Conservation (phyloP, 2,329 filamentous ascomycete genomes). For the Neonectria sp. region DNA sequence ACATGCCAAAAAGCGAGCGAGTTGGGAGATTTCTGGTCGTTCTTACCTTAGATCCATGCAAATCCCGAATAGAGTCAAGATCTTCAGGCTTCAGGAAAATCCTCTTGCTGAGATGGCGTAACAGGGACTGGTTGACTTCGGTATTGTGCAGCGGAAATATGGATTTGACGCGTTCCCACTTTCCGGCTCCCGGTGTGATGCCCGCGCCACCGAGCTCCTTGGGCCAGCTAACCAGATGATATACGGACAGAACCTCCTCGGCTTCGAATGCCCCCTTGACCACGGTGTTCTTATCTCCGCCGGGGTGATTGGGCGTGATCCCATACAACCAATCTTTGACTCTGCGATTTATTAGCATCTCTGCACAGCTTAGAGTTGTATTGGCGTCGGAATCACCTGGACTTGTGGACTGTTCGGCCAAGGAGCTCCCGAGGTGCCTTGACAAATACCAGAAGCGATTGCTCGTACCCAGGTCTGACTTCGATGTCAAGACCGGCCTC, state of each 20-base stretch:
- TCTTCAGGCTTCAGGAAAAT: constrained; percentile 65
- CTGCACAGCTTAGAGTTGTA: neutral
- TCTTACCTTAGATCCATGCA: constrained; percentile 71
- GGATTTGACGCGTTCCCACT: constrained; percentile 73
- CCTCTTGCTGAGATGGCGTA: constrained; percentile 70
- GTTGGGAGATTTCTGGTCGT: too few species aligned
- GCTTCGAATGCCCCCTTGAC: constrained; percentile 69
- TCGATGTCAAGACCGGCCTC: constrained; percentile 78
- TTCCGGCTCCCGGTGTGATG: constrained; percentile 70
- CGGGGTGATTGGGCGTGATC: constrained; percentile 75
- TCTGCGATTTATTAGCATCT: constrained; percentile 54
- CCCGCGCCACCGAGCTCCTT: constrained; percentile 73
- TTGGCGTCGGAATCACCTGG: constrained; percentile 61
- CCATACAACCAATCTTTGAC: constrained; percentile 84
- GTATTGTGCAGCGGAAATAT: constrained; percentile 76
- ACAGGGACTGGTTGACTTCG: constrained; percentile 67
- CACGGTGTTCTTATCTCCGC: constrained; percentile 66
- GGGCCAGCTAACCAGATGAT: constrained; percentile 75
- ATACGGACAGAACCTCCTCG: constrained; percentile 79
- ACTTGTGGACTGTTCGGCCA: constrained; percentile 77
- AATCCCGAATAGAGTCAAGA: constrained; percentile 72
- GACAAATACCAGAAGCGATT: constrained; percentile 77
- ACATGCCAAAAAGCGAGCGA: neutral
- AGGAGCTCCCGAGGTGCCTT: constrained; percentile 75
- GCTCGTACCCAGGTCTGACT: constrained; percentile 79